These are phyloP conservation scores for Mycena rosella DNA, from an alignment of 768 basidiomycete genomes.

Conservation along the genomic window DNA sequence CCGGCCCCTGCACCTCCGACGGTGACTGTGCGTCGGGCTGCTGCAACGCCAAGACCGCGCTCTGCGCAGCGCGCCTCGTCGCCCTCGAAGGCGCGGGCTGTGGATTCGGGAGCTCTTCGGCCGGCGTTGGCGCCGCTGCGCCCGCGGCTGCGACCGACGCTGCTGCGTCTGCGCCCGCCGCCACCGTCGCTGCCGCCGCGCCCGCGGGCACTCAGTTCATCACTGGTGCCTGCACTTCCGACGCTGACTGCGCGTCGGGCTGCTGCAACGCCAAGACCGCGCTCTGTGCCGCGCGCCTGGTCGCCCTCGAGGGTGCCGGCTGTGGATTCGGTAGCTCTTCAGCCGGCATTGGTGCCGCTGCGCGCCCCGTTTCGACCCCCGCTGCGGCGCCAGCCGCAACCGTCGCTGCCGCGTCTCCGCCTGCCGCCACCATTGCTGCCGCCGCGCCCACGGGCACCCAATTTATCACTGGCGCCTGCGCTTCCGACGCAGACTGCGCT, in stretches of 20 bases:
- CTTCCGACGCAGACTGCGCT: conserved; percentile 4
- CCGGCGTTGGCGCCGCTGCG: background rate
- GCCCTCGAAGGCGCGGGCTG: conserved; percentile 15
- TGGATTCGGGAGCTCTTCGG: conserved; percentile 1
- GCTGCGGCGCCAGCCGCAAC: conserved; percentile 4
- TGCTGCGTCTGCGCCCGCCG: background rate
- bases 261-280: conserved; percentile 10
- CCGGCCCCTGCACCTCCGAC: background rate
- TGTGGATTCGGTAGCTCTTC: conserved; percentile 10
- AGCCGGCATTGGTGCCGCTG: background rate
- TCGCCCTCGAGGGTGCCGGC: conserved; percentile 17
- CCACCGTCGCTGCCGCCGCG: background rate
- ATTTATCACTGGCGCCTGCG: conserved; percentile 23
- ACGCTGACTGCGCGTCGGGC: conserved; percentile 12
- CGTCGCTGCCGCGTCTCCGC: background rate
- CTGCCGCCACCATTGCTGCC: background rate
- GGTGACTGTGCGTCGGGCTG: conserved; percentile 17
- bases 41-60: background rate
- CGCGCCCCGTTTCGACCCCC: background rate
- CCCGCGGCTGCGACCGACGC: background rate
- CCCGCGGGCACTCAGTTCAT: conserved; percentile 21
- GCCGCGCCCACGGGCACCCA: conserved; percentile 18
- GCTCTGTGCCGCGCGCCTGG: conserved; percentile 13
- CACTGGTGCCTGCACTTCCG: conserved; percentile 1
- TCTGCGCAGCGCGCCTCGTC: conserved; percentile 14